These are phyloP conservation scores for Stagonosporopsis cucurbitacearum DNA, from an alignment of 2,329 filamentous ascomycete species.

Conservation along the genomic window DNA sequence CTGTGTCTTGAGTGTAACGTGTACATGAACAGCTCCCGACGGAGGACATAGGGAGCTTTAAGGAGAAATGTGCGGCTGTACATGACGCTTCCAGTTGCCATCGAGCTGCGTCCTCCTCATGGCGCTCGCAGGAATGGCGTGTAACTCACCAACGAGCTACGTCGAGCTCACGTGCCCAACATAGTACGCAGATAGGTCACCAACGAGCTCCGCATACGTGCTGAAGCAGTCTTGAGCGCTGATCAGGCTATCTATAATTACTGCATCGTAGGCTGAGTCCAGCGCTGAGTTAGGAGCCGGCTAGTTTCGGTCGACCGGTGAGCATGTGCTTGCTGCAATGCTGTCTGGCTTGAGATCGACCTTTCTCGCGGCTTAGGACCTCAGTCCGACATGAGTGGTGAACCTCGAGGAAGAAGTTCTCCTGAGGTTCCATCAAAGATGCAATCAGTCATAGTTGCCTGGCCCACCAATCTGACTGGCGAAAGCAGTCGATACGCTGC, in stretches of 20 bases:
- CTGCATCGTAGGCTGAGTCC: conserved; percentile 12
- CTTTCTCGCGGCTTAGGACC: neutral
- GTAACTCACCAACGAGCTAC: neutral
- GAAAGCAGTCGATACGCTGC: conserved; percentile 95
- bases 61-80: neutral
- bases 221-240: neutral
- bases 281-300: conserved; percentile 1
- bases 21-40: neutral
- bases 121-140: neutral
- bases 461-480: conserved; percentile 88
- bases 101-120: neutral
- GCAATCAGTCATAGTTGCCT: conserved; percentile 63
- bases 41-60: neutral
- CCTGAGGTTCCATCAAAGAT: conserved; percentile 9
- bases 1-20: neutral
- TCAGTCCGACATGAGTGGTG: conserved; percentile 2
- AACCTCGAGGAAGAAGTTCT: conserved; percentile 6
- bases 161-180: neutral
- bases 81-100: neutral
- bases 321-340: neutral
- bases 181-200: neutral
- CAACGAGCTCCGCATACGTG: neutral
- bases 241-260: conserved; percentile 3
- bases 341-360: conserved; percentile 1
- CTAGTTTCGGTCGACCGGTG: neutral